phyloP scores from a whole-genome alignment of 495 filamentous ascomycete species.

The Talaromyces borbonicus region DNA sequence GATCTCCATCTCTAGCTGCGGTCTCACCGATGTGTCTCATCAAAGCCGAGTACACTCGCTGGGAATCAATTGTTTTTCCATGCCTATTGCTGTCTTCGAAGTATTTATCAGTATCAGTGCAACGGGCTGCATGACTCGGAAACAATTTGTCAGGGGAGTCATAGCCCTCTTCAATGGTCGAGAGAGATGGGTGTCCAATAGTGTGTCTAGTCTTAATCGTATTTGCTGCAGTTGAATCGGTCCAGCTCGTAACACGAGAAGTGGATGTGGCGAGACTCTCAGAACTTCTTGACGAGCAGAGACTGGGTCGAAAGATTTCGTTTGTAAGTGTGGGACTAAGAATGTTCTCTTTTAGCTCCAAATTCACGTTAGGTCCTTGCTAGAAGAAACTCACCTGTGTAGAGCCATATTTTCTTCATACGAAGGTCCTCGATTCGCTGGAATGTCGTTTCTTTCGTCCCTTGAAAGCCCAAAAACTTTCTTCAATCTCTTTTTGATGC shows the following conservation, averaged over 20 bases:
- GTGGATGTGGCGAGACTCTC: constrained; percentile 41
- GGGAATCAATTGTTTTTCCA: constrained; percentile 40
- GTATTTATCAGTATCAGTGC: not conserved
- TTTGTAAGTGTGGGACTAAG: constrained; percentile 20
- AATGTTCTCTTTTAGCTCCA: not conserved
- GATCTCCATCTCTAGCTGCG: constrained; percentile 17
- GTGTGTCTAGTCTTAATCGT: constrained; percentile 29
- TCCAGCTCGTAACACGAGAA: constrained; percentile 71
- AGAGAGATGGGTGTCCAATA: constrained; percentile 47
- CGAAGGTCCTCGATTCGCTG: constrained; percentile 31
- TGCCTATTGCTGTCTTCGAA: not conserved
- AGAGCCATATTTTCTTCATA: not conserved
- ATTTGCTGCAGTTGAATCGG: constrained; percentile 48
- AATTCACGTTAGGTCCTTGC: not conserved
- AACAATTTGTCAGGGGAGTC: constrained; percentile 13
- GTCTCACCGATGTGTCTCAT: constrained; percentile 51
- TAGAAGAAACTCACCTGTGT: not conserved
- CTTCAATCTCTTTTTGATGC: constrained; percentile 52
- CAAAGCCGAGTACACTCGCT: constrained; percentile 63
- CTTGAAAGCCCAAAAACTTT: constrained; percentile 46
- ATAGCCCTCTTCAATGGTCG: constrained; percentile 57
- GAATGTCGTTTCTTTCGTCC: constrained; percentile 26
- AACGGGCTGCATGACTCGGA: not conserved
- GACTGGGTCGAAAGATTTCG: constrained; percentile 27
- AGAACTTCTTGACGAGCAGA: constrained; percentile 32